Conservation (phyloP, 2,329 filamentous ascomycete species). For the Penicillium aurantiogriseum region DNA sequence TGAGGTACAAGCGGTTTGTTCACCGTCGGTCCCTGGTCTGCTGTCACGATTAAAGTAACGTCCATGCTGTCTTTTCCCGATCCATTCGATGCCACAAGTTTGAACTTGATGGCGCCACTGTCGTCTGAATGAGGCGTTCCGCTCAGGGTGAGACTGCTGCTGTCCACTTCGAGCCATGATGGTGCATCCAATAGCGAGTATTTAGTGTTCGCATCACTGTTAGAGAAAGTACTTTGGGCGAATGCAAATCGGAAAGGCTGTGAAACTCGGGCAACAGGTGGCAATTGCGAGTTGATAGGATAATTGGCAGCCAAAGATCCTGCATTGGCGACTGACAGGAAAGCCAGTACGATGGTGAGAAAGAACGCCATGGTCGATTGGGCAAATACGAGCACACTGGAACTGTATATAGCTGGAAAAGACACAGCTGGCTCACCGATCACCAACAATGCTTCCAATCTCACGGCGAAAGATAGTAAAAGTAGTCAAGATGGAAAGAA, state of each 20-base stretch:
- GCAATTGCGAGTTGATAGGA: conserved; percentile 81
- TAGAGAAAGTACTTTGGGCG: conserved; percentile 65
- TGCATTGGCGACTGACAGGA: conserved; percentile 34
- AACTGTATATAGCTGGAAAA: conserved; percentile 13
- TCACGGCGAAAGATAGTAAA: conserved; percentile 6
- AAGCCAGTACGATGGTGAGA: conserved; percentile 26
- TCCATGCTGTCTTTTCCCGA: conserved; percentile 63
- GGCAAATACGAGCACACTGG: conserved; percentile 16
- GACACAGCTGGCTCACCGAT: conserved; percentile 18
- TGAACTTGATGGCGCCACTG: conserved; percentile 61
- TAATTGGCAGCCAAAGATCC: conserved; percentile 52
- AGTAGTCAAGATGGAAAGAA: conserved; percentile 12
- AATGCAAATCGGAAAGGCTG: conserved; percentile 50
- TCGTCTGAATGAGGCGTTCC: conserved; percentile 64
- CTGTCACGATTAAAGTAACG: conserved; percentile 69
- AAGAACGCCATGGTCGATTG: conserved; percentile 29
- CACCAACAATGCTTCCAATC: conserved; percentile 4
- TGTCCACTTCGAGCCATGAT: conserved; percentile 72
- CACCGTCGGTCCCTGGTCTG: conserved; percentile 36
- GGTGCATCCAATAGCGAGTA: conserved; percentile 68
- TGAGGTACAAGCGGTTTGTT: conserved; percentile 39
- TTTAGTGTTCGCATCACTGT: conserved; percentile 54
- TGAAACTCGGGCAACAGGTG: conserved; percentile 70
- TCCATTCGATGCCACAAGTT: conserved; percentile 67
- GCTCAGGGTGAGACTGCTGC: conserved; percentile 61